Percentiles rank a stretch among this genome's conserved stretches.
Conservation (phyloP, 78 protist genomes). For the Abeoforma whisleri region DNA sequence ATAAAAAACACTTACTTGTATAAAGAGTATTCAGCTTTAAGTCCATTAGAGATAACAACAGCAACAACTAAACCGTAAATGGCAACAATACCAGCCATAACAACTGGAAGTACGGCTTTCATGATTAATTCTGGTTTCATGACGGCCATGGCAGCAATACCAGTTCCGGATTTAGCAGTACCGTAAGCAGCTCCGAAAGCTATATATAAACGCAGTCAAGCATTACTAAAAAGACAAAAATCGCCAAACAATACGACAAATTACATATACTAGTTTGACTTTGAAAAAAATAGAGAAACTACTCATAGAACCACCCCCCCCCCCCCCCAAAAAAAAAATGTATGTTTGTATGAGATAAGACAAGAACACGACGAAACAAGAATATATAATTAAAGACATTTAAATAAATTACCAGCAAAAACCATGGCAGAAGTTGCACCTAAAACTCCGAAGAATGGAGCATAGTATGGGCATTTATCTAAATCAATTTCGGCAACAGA, state of each 20-base stretch:
- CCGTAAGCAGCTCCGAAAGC: constrained; percentile 99
- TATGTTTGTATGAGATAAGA: not conserved
- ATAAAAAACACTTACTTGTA: constrained; percentile 28
- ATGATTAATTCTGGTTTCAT: constrained; percentile 86
- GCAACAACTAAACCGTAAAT: constrained; percentile 98
- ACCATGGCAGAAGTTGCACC: constrained; percentile 50
- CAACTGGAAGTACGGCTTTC: constrained; percentile 81
- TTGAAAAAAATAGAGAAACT: not conserved
- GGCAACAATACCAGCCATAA: constrained; percentile 98
- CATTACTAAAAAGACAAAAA: not conserved
- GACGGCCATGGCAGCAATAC: constrained; percentile 91
- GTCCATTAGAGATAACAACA: constrained; percentile 69
- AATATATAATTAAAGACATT: not conserved
- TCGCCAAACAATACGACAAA: not conserved
- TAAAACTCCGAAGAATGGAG: constrained; percentile 50
- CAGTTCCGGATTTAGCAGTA: constrained; percentile 95
- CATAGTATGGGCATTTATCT: constrained; percentile 42
- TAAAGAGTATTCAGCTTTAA: constrained; percentile 36
- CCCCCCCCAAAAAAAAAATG: too few species aligned
- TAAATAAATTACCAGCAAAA: constrained; percentile 34
- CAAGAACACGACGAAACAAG: not conserved
- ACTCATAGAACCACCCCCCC: not conserved
- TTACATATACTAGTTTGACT: not conserved
- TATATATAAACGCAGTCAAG: not conserved
- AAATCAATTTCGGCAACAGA: not conserved